Conservation (phyloP, 2,329 filamentous ascomycete species). For the Ophiocordyceps sinensis region DNA sequence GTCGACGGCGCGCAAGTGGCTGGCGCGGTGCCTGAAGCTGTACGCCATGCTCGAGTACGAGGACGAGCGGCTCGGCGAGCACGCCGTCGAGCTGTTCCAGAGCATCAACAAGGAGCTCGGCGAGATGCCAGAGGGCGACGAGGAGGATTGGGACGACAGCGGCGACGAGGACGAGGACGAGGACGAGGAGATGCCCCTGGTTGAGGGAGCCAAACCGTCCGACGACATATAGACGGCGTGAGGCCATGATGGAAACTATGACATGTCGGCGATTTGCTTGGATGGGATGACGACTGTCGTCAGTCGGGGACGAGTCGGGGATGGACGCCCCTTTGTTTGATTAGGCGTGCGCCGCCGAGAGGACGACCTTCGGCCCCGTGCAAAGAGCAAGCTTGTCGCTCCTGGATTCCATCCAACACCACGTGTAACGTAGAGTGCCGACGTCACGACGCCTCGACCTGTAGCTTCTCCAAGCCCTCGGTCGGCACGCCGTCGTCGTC, state of each 20-base stretch:
- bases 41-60: slow-evolving; percentile 72
- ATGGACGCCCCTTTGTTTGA: not conserved
- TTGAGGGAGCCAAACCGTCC: slow-evolving; percentile 4
- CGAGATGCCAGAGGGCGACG: slow-evolving; percentile 38
- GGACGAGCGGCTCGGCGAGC: slow-evolving; percentile 62
- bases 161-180: slow-evolving; percentile 36
- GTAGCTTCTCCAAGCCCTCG: slow-evolving; percentile 55
- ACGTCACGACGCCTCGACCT: slow-evolving; percentile 43
- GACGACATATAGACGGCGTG: not conserved
- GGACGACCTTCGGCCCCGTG: not conserved
- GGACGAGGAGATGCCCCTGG: slow-evolving; percentile 40
- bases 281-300: not conserved
- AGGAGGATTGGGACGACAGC: slow-evolving; percentile 34
- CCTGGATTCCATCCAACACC: too few relatives aligned
- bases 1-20: slow-evolving; percentile 67
- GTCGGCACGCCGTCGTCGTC: slow-evolving; percentile 46
- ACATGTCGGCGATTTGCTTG: slow-evolving; percentile 2
- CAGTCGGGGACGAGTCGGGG: not conserved
- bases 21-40: slow-evolving; percentile 67
- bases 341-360: not conserved
- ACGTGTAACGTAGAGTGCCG: not conserved
- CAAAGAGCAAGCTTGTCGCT: too few relatives aligned
- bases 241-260: not conserved
- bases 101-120: slow-evolving; percentile 51
- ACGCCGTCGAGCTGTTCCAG: slow-evolving; percentile 56